Conservation (phyloP, 495 filamentous ascomycete species). For the Trichoderma reesei region DNA sequence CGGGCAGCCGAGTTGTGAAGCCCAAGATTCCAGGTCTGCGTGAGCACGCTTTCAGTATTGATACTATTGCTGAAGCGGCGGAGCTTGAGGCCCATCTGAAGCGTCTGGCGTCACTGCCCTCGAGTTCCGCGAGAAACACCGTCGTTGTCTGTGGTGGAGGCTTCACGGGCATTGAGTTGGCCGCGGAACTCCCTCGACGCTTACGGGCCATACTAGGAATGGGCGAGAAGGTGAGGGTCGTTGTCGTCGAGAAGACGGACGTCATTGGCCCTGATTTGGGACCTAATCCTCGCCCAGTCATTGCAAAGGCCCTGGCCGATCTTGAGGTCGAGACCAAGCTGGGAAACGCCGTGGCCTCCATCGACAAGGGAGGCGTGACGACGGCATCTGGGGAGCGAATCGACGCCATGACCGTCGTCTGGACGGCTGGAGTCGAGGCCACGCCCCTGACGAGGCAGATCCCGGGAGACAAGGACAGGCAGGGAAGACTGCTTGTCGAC, state of each 20-base stretch:
- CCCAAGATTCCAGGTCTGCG: constrained; percentile 21
- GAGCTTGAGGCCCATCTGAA: constrained; percentile 16
- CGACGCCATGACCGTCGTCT: constrained; percentile 17
- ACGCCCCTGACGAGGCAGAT: constrained; percentile 17
- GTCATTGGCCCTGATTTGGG: constrained; percentile 16
- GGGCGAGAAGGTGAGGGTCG: constrained; percentile 13
- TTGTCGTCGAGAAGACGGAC: constrained; percentile 12
- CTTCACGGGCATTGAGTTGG: constrained; percentile 20
- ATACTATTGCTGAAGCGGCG: constrained; percentile 20
- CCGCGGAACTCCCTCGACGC: constrained; percentile 16
- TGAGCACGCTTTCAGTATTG: constrained; percentile 24
- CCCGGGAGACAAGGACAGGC: constrained; percentile 13
- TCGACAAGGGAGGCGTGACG: constrained; percentile 15
- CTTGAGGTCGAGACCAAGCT: background rate
- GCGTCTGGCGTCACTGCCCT: constrained; percentile 11
- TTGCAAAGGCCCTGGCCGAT: constrained; percentile 13
- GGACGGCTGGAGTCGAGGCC: constrained; percentile 19
- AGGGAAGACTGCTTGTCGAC: constrained; percentile 12
- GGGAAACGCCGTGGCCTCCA: background rate
- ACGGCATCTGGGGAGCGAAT: constrained; percentile 16
- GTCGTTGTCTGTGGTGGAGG: constrained; percentile 19
- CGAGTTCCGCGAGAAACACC: constrained; percentile 17
- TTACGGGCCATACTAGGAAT: constrained; percentile 14
- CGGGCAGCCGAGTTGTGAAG: constrained; percentile 24
- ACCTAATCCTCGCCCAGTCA: constrained; percentile 13